Conservation (phyloP, 352 stramenopile species). For the Phytopythium oedochilum region DNA sequence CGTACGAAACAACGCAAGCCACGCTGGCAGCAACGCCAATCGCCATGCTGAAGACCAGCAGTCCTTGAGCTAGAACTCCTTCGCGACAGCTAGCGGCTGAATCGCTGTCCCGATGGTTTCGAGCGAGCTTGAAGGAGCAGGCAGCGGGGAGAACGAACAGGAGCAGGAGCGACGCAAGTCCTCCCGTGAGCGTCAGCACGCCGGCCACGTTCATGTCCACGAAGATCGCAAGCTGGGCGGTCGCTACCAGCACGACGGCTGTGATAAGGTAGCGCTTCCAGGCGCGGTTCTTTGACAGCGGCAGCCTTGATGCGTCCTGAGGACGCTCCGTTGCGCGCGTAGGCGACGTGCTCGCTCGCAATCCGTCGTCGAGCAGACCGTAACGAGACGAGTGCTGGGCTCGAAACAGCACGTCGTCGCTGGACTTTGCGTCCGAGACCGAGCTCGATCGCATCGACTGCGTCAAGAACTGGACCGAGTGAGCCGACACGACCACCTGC, state of each 20-base stretch:
- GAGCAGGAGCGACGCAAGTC: slow-evolving; percentile 29
- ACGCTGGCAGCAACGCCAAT: slow-evolving; percentile 19
- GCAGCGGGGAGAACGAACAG: slow-evolving; percentile 47
- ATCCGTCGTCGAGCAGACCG: slow-evolving; percentile 5
- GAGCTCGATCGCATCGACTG: slow-evolving; percentile 11
- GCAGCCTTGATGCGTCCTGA: neutral
- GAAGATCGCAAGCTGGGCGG: slow-evolving; percentile 40
- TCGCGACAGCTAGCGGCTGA: slow-evolving; percentile 13
- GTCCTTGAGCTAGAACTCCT: slow-evolving; percentile 20
- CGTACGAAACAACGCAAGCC: slow-evolving; percentile 20
- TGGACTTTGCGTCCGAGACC: neutral
- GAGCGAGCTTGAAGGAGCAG: slow-evolving; percentile 38
- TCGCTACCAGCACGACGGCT: slow-evolving; percentile 16
- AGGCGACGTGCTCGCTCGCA: slow-evolving; percentile 4
- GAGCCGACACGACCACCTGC: slow-evolving; percentile 41
- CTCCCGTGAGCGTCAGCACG: slow-evolving; percentile 37
- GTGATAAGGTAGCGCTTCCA: slow-evolving; percentile 17
- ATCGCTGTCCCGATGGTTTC: slow-evolving; percentile 3
- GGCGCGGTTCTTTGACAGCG: neutral
- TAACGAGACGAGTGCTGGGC: slow-evolving; percentile 10
- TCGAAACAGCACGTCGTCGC: slow-evolving; percentile 38
- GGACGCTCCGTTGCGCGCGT: neutral
- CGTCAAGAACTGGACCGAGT: slow-evolving; percentile 36
- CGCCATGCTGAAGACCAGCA: slow-evolving; percentile 26
- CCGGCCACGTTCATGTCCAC: slow-evolving; percentile 16